Evolutionary conservation across 2,329 filamentous ascomycete genomes (phyloP).

Genomic region (Cordyceps militaris): DNA sequence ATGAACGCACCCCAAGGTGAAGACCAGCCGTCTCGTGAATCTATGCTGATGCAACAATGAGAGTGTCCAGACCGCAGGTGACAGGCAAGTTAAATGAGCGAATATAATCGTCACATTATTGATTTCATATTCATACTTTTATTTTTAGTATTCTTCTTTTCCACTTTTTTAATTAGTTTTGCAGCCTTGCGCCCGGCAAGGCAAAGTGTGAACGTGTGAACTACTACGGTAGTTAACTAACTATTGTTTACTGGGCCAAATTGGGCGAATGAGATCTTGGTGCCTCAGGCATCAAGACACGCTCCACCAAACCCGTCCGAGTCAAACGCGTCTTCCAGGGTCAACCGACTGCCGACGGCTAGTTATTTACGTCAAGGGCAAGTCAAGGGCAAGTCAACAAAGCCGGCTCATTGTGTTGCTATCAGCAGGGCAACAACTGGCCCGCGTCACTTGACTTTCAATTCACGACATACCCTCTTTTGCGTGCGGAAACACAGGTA

Average conservation of each 20-base stretch:
- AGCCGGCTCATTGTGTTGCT: neutral
- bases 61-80: neutral
- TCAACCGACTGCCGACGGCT: neutral
- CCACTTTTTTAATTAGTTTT: neutral
- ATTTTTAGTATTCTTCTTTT: neutral
- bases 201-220: too few species aligned
- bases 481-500: neutral
- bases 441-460: conserved; percentile 6
- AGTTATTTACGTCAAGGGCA: neutral
- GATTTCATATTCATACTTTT: neutral
- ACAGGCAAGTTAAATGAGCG: neutral
- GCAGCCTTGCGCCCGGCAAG: neutral
- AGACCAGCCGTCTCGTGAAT: neutral
- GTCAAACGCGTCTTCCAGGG: conserved; percentile 12
- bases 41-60: neutral
- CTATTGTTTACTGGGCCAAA: neutral
- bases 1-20: neutral
- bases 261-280: neutral
- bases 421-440: neutral
- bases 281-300: conserved; percentile 13
- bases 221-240: too few species aligned
- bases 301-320: neutral
- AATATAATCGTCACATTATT: neutral
- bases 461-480: neutral
- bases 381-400: conserved; percentile 6